Percentiles rank a stretch among this genome's conserved stretches.
Evolutionary conservation across 2,329 filamentous ascomycete species (phyloP).

Genomic region (Aspergillus candidus): DNA sequence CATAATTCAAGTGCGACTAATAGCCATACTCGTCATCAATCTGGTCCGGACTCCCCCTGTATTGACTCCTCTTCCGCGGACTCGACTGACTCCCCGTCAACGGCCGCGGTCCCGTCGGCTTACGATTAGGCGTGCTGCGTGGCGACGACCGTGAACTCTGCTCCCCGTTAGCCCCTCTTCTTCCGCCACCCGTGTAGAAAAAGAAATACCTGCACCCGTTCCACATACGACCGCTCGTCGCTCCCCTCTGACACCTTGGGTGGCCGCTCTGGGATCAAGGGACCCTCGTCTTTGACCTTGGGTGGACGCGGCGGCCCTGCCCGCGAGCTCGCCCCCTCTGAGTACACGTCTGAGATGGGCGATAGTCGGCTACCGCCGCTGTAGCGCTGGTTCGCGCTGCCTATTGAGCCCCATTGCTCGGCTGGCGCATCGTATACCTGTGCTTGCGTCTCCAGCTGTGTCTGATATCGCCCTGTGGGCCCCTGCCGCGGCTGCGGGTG

Average conservation of each 20-base stretch:
- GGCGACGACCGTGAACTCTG: constrained; percentile 32
- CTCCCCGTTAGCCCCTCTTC: not conserved
- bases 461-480: constrained; percentile 56
- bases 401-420: constrained; percentile 39
- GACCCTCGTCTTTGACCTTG: constrained; percentile 52
- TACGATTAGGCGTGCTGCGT: constrained; percentile 33
- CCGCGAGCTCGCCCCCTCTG: constrained; percentile 33
- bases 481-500: constrained; percentile 60
- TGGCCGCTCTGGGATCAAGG: constrained; percentile 50
- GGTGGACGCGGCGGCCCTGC: constrained; percentile 46
- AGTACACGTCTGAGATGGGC: constrained; percentile 44
- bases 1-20: constrained; percentile 15
- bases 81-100: constrained; percentile 33
- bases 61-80: constrained; percentile 32
- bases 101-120: constrained; percentile 45
- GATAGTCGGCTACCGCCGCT: constrained; percentile 38
- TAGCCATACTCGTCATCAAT: constrained; percentile 36
- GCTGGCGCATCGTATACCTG: constrained; percentile 41
- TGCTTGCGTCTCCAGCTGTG: constrained; percentile 56
- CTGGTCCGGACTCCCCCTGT: constrained; percentile 37
- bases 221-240: constrained; percentile 32
- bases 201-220: constrained; percentile 27
- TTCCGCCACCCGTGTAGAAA: too few relatives aligned
- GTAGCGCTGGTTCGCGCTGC: constrained; percentile 29
- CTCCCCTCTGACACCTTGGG: constrained; percentile 32